Conservation (phyloP, 257 asterid genomes). For the Solanum medicagineum region DNA sequence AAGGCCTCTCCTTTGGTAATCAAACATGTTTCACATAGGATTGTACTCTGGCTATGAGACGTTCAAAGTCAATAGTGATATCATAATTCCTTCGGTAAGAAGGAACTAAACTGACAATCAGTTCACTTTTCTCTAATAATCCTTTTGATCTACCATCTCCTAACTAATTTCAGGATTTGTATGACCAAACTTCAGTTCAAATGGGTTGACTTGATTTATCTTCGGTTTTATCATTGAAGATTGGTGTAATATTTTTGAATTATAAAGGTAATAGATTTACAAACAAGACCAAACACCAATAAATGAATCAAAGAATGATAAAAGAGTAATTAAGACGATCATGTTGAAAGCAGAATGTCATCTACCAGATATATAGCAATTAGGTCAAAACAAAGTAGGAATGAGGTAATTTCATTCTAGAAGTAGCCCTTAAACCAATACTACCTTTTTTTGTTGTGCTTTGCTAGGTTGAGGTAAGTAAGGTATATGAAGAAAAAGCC, state of each 20-base stretch:
- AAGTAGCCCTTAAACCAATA: not conserved
- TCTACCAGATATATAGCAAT: not conserved
- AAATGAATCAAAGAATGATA: not conserved
- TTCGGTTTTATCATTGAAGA: not conserved
- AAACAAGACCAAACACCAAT: not conserved
- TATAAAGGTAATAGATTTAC: not conserved
- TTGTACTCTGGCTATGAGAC: not conserved
- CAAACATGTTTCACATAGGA: not conserved
- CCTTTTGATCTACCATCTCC: not conserved
- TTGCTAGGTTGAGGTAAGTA: too few relatives aligned
- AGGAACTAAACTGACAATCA: not conserved
- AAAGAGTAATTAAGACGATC: not conserved
- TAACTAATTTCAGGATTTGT: not conserved
- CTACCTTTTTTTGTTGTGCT: too few relatives aligned
- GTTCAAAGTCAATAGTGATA: not conserved
- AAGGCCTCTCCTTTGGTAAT: not conserved
- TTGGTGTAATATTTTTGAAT: not conserved
- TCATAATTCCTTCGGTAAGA: not conserved
- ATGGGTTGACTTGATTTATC: not conserved
- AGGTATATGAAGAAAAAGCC: too few relatives aligned
- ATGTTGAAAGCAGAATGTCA: not conserved
- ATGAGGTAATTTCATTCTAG: not conserved
- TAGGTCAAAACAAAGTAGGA: not conserved
- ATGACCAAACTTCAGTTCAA: not conserved
- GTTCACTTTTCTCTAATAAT: not conserved